Evolutionary conservation across 2,329 filamentous ascomycete species (phyloP), one percentile per base, ranked within the genome.

Genomic region (Fusarium torulosum): DNA sequence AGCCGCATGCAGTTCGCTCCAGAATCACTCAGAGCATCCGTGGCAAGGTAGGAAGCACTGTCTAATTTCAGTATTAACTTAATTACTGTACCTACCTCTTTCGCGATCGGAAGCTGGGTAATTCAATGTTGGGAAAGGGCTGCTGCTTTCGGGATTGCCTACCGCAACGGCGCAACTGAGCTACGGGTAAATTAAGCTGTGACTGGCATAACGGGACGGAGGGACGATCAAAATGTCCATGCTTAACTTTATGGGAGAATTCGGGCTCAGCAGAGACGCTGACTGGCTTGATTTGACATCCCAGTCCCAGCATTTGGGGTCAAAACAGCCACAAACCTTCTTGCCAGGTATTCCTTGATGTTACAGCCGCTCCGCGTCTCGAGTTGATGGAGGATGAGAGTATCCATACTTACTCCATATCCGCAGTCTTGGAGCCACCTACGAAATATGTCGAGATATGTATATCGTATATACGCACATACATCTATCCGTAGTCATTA

Each of bases 161-260:
- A 53, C 60, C 60, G 55, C 37, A 51, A 63, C 38, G 33, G 29
- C 20, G 56, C 19, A 23, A 37, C 29, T 21, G 38, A 47, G 17
- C 51, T 19, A 37, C 61, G 61, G 66, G 52, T 59, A 68, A 63
- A 63, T 63, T 63, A 63, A 45, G 60, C 57, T 59, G 35, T 37
- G 44, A 57, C 60, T 66, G 62, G 51, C 47, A 53, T 46, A 58
- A 69, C 65, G 65, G 65, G 66, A 68, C 50, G 56, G 65, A 69
- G 47, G 55, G 65, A 68, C 47, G 66, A 67, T 69, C 66, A 62
- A 49, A 67, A 69, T 68, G 59, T 57, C 62, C 57, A 63, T 69
- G 58, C 40, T 53, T 63, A 58, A 61, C 49, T 70, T 59, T 46
- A 68, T 70, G 70, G 68, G 58, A 70, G 47, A 69, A 66, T 68